Base-by-base conservation (phyloP, 257 asterid genomes). In the Leptodermis oblonga region DNA sequence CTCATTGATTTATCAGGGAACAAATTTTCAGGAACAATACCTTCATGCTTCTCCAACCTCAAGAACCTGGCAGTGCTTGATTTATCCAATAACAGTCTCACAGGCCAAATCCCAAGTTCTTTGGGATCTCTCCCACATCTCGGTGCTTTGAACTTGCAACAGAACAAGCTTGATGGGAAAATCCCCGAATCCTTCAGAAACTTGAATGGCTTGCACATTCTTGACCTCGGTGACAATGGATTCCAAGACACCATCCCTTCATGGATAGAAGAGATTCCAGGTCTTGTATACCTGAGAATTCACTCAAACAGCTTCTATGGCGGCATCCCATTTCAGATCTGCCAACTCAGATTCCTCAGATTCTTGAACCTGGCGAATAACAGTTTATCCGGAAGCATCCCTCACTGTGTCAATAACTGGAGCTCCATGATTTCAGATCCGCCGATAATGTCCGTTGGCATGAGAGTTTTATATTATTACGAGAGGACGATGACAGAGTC, bases 331-430 rank as follows among this genome's bases (percentile, higher is more conserved):
- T 17, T 18, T 20, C 65, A 73, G 43, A 43, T 78, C 7, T 82
- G 86, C 73, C 69, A 18, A 12, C 77, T 82, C 10, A 45, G 17
- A 0, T 17, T n/a, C 17, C 65, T 82, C 9, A 80, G 75, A 53
- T 34, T 73, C 7, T 11, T 82, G 37, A 72, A 78, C 73, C 30
- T 78, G 46, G 86, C 79, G 10, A 66, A 71, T 0, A 82, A 78
- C 53, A 67, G 37, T 39, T 64, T 76, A 5, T 65, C 79, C 0
- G 86, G 86, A 14, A 30, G 22, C 36, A 73, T 78, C 64, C 83
- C 86, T 0, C 67, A 23, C 1, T 82, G 86, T 43, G 34, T 82
- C 18, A 31, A 69, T 28, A 56, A 67, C n/a, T 65, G 78, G 43
- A 62, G 68, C 5, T 62, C 55, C 61, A 78, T 82, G 83, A n/a